Base-by-base conservation (phyloP, 306 rosid species). In the Abrus pulchellus region DNA sequence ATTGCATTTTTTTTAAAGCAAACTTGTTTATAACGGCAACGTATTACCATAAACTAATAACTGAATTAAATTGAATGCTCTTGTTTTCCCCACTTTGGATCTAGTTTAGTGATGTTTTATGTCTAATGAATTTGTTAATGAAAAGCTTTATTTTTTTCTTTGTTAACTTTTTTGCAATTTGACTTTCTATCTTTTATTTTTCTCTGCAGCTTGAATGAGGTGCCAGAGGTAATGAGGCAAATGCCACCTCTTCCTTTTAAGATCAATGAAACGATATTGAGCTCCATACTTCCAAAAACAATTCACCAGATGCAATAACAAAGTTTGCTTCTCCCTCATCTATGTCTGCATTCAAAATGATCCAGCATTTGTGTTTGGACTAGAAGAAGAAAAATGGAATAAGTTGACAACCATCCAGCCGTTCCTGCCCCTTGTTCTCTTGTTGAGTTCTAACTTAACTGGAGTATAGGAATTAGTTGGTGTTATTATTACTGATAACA, bases 181-280 rank as follows among this genome's bases (percentile, higher is more conserved):
- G 69, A 44, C 29, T 55, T n/a, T 6, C 48, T 34, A 12, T 12
- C 11, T 7, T 36, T 32, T 14, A 2, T 74, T 64, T 38, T 75
- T 43, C 28, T 43, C 20, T 5, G 52, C 88, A 90, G 94, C 65
- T 83, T 86, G 66, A 85, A 69, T 29, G 82, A 88, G 76, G 56
- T 71, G 65, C 89, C 93, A 8, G 91, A 90, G n/a, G 81, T 81
- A 60, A 89, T 87, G 94, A 87, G 85, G 87, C 87, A 84, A 77
- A 86, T 90, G 94, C 94, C 93, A 5, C 92, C 94, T 5, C 87
- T 90, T 80, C 90, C 89, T 0, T 90, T 84, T 77, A 87, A 85
- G 85, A 56, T 92, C 83, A 81, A 88, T 50, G 92, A 90, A 45
- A 89, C 86, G 55, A 81, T 88, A n/a, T 90, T 87, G 6, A 86